Conservation (phyloP, 2,329 filamentous ascomycete species). For the Fusarium keratoplasticum region DNA sequence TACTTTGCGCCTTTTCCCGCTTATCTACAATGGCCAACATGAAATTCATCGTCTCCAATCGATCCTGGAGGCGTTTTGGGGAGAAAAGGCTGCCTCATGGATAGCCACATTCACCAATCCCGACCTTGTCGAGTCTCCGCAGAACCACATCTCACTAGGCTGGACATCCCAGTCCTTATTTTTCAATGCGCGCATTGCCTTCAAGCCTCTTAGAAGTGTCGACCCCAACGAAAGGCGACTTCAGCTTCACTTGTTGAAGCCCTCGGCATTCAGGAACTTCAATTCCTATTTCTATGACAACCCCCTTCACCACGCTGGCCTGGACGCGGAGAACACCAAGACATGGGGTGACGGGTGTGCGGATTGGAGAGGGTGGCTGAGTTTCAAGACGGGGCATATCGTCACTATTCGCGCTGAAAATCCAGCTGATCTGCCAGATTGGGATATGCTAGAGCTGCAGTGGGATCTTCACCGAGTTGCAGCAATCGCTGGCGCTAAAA, state of each 20-base stretch:
- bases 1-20: not conserved
- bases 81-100: not conserved
- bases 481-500: constrained; percentile 3
- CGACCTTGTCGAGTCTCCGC: not conserved
- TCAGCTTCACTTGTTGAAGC: not conserved
- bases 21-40: not conserved
- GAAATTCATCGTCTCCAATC: not conserved
- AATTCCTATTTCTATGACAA: not conserved
- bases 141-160: not conserved
- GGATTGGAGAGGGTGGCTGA: not conserved
- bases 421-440: not conserved
- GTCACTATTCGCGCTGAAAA: not conserved
- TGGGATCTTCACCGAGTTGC: constrained; percentile 3
- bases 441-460: constrained; percentile 3
- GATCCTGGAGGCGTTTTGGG: not conserved
- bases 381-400: constrained; percentile 1
- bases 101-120: not conserved
- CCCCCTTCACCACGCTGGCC: not conserved
- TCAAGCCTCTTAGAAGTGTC: not conserved
- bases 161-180: not conserved
- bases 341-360: not conserved
- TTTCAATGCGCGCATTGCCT: not conserved
- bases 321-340: not conserved
- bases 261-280: not conserved
- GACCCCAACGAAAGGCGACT: not conserved